Conservation (phyloP, 805 yeast species). For the Myxozyma geophila region DNA sequence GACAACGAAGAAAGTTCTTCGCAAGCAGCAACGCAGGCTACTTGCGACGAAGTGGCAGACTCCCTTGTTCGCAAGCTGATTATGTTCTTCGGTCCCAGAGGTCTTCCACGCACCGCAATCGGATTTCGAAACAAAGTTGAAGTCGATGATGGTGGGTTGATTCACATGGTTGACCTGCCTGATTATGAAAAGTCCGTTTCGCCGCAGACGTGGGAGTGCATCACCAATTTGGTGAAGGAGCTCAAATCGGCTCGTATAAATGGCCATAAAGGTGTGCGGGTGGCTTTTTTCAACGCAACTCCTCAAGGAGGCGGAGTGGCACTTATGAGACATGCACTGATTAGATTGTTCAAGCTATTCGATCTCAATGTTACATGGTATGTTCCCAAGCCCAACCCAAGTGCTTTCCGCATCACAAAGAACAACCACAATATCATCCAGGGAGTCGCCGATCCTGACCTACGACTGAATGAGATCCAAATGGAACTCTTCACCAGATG, state of each 20-base stretch:
- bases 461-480: constrained; percentile 23
- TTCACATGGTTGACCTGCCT: constrained; percentile 30
- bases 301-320: constrained; percentile 38
- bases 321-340: constrained; percentile 36
- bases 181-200: constrained; percentile 22
- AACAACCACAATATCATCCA: constrained; percentile 36
- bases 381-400: constrained; percentile 37
- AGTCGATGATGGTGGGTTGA: constrained; percentile 29
- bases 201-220: constrained; percentile 33
- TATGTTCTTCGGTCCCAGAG: constrained; percentile 35
- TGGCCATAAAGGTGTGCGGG: constrained; percentile 32
- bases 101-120: constrained; percentile 31
- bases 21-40: neutral
- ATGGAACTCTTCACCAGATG: constrained; percentile 28
- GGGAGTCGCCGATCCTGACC: constrained; percentile 32
- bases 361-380: constrained; percentile 33
- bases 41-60: constrained; percentile 36
- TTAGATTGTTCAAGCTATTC: constrained; percentile 26
- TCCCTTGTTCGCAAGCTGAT: constrained; percentile 34
- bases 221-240: constrained; percentile 20
- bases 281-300: constrained; percentile 36
- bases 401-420: constrained; percentile 35
- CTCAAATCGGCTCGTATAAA: constrained; percentile 13
- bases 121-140: constrained; percentile 35
- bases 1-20: neutral